Evolutionary conservation across 2,329 filamentous ascomycete species (phyloP).

Genomic region (Chrysoporthe deuterocubensis): DNA sequence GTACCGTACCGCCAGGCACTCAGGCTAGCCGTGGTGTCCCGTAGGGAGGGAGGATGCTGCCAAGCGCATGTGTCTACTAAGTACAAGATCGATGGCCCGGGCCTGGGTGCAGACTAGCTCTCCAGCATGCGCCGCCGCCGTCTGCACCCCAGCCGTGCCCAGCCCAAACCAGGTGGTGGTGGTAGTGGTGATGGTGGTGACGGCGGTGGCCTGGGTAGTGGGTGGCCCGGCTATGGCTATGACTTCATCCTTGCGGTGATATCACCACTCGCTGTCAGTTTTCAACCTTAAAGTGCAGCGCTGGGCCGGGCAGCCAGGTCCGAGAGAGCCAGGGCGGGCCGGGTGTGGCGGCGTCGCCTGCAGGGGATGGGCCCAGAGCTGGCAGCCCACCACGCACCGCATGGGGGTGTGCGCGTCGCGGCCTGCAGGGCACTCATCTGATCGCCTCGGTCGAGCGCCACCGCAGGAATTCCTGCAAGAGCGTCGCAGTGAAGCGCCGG

Average conservation of each 20-base stretch:
- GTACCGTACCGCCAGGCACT: neutral
- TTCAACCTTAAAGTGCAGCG: neutral
- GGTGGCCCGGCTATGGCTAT: neutral
- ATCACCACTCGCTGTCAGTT: neutral
- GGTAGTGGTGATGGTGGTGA: too few relatives aligned
- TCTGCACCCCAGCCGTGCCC: too few relatives aligned
- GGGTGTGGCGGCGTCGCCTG: conserved; percentile 6
- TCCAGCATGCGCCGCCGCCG: too few relatives aligned
- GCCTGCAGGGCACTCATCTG: too few relatives aligned
- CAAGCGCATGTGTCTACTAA: neutral
- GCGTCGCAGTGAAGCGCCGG: too few relatives aligned
- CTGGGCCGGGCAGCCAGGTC: neutral
- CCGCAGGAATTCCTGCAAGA: too few relatives aligned
- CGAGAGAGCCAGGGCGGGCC: neutral
- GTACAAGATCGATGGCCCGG: neutral
- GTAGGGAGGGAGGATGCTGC: neutral
- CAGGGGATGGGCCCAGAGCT: conserved; percentile 1
- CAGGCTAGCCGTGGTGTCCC: too few relatives aligned
- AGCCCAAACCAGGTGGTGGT: too few relatives aligned
- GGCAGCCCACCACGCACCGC: neutral
- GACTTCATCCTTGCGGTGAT: conserved; percentile 12
- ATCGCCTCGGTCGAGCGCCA: too few relatives aligned
- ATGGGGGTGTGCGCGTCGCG: neutral
- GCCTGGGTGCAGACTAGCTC: too few relatives aligned
- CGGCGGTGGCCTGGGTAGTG: too few relatives aligned